A percentile compares a stretch with the other conserved stretches of the same genome.
These are phyloP conservation scores for Antitrichia curtipendula DNA, from an alignment of 225 moss, liverwort and hornwort genomes.

Conservation along the genomic window DNA sequence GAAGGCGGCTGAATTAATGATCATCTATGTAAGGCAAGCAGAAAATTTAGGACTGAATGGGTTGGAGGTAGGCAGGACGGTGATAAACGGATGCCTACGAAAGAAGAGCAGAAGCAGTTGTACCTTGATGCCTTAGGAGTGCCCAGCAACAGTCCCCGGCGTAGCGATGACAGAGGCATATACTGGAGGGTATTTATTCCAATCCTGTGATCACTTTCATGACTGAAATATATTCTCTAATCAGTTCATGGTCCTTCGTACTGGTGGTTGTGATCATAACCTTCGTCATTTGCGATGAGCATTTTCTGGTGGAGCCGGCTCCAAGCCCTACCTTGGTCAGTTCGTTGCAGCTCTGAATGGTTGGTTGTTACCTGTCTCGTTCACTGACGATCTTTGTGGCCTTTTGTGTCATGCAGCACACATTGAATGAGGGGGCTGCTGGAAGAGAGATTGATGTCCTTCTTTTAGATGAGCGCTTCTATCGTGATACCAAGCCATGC, in stretches of 20 bases:
- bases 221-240: background rate
- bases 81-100: slow-evolving; percentile 69
- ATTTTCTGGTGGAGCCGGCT: background rate
- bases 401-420: slow-evolving; percentile 54
- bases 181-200: slow-evolving; percentile 56
- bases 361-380: background rate
- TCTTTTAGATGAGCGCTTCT: slow-evolving; percentile 81
- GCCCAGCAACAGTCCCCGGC: slow-evolving; percentile 53
- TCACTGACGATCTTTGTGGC: background rate
- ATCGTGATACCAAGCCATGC: slow-evolving; percentile 84
- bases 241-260: background rate
- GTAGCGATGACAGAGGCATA: slow-evolving; percentile 60
- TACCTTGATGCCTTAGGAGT: slow-evolving; percentile 87
- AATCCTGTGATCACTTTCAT: background rate
- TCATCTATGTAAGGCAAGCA: background rate
- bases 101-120: slow-evolving; percentile 70
- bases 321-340: background rate
- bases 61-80: slow-evolving; percentile 81
- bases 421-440: slow-evolving; percentile 59
- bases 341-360: background rate
- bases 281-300: background rate
- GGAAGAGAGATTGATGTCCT: slow-evolving; percentile 82
- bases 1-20: background rate
- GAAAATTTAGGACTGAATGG: slow-evolving; percentile 15
- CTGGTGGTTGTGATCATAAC: background rate